Percentiles rank a stretch among this genome's conserved stretches.
These are phyloP conservation scores for Penicillium brevicompactum DNA, from an alignment of 2,329 filamentous ascomycete species.

Conservation along the genomic window DNA sequence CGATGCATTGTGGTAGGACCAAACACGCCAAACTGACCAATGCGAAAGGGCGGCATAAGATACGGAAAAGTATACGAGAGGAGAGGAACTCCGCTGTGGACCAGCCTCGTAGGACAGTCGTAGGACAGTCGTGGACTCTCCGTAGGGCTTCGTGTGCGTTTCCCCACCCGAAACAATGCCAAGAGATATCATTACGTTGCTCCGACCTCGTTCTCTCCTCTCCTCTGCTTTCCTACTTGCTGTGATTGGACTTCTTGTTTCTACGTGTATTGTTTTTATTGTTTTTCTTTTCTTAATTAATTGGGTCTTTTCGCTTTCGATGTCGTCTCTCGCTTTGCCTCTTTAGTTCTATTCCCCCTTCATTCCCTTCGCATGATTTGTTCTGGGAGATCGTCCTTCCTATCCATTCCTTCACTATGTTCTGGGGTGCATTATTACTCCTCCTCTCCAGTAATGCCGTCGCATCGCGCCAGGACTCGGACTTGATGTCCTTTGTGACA, in stretches of 20 bases:
- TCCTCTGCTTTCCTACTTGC: constrained; percentile 6
- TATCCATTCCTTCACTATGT: constrained; percentile 34
- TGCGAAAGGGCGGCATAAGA: background rate
- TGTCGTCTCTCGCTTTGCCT: background rate
- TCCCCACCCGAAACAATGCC: constrained; percentile 27
- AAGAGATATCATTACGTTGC: constrained; percentile 21
- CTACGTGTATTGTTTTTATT: background rate
- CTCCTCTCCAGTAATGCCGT: constrained; percentile 23
- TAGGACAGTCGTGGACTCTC: background rate
- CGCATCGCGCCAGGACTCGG: constrained; percentile 30
- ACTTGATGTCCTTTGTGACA: constrained; percentile 39
- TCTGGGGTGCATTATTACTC: constrained; percentile 26
- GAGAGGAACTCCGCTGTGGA: constrained; percentile 14
- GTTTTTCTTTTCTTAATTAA: background rate
- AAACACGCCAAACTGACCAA: background rate
- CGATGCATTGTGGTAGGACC: background rate
- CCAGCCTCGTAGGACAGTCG: background rate
- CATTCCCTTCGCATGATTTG: constrained; percentile 4
- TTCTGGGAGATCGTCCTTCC: constrained; percentile 26
- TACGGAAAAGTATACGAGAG: constrained; percentile 7
- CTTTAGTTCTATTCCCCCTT: background rate
- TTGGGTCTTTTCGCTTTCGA: background rate
- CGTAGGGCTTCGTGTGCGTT: constrained; percentile 3
- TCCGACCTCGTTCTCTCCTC: background rate
- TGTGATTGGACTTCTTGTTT: constrained; percentile 8